Evolutionary conservation across 2,329 filamentous ascomycete genomes (phyloP).

Genomic region (Blumeriella jaapii): DNA sequence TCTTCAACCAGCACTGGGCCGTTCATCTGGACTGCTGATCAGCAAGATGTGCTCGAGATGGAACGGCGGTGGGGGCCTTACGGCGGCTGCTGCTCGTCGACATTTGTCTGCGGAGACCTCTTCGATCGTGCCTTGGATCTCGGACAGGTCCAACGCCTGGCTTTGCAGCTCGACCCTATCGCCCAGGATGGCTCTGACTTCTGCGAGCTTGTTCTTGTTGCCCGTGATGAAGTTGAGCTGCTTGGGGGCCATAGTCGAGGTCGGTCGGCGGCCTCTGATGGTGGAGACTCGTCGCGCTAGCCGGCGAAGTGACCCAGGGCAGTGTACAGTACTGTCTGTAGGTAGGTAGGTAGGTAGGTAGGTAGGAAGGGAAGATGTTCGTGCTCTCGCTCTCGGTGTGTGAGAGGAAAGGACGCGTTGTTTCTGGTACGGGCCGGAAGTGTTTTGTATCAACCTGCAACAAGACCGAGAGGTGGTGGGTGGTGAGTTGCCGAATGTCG

Average conservation of each 20-base stretch:
- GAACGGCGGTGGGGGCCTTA: slow-evolving; percentile 33
- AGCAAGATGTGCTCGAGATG: background rate
- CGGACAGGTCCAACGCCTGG: slow-evolving; percentile 67
- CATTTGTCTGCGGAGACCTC: slow-evolving; percentile 88
- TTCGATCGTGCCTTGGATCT: slow-evolving; percentile 87
- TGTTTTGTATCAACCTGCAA: too few species aligned
- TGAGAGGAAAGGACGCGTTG: too few species aligned
- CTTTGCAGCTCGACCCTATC: slow-evolving; percentile 60
- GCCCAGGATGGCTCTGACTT: slow-evolving; percentile 79
- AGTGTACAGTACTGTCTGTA: too few species aligned
- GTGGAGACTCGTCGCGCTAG: background rate
- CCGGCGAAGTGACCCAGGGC: background rate
- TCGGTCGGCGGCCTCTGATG: background rate
- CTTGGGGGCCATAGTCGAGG: slow-evolving; percentile 18
- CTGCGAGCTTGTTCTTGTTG: slow-evolving; percentile 85
- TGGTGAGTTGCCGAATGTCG: too few species aligned
- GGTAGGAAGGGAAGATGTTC: too few species aligned
- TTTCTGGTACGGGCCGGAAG: too few species aligned
- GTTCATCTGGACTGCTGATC: slow-evolving; percentile 43
- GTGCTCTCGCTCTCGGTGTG: too few species aligned
- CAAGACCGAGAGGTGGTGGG: too few species aligned
- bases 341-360: too few species aligned
- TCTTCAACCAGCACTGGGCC: slow-evolving; percentile 93
- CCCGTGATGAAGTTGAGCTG: slow-evolving; percentile 89
- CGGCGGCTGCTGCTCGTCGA: slow-evolving; percentile 64